Base-by-base conservation (phyloP, 2,329 filamentous ascomycete genomes). In the Verticillium longisporum region DNA sequence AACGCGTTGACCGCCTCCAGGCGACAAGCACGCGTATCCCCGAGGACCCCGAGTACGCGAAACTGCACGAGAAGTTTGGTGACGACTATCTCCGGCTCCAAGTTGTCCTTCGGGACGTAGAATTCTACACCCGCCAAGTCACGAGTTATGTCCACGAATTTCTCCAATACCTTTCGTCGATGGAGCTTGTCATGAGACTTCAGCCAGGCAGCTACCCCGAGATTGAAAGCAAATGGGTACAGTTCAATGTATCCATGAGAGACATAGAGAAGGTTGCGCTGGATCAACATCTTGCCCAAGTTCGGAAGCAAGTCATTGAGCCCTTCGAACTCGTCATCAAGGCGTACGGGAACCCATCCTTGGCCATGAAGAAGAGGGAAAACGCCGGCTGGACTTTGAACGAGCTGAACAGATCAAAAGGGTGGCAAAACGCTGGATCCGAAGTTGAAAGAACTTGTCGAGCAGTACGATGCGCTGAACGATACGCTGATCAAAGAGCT, bases 51-150 rank as follows among this genome's bases (percentile, higher is more conserved):
- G 88, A 88, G 15, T 99, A 96, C 72, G 83, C 88, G 61, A 88
- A 89, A 65, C 78, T 95, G 33, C 87, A 93, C 63, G 91, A 97
- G 70, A 91, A 88, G 69, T 98, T 97, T 69, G 89, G 91, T 36
- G 92, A 96, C 64, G 93, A 97, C 72, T 97, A 92, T 73, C 88
- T 97, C 64, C 89, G 94, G 63, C 78, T 98, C 33, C 94, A 98
- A 71, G 90, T 99, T 45, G 91, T 97, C 53, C 87, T 96, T 69
- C 87, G 93, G 62, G 95, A 98, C 72, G 89, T 97, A n/a, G 92
- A 97, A 70, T 92, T 88, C 68, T 98, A 98, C 73, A 88, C 92
- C 4, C 85, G 89, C n/a, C 88, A 93, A 61, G 86, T 91, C 3
- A 86, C 89, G 9, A 84, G 84, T n/a, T 92, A 91, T 65, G 88